These are phyloP conservation scores for Staphylotrichum longicolle DNA, from an alignment of 495 filamentous ascomycete species.

Conservation along the genomic window DNA sequence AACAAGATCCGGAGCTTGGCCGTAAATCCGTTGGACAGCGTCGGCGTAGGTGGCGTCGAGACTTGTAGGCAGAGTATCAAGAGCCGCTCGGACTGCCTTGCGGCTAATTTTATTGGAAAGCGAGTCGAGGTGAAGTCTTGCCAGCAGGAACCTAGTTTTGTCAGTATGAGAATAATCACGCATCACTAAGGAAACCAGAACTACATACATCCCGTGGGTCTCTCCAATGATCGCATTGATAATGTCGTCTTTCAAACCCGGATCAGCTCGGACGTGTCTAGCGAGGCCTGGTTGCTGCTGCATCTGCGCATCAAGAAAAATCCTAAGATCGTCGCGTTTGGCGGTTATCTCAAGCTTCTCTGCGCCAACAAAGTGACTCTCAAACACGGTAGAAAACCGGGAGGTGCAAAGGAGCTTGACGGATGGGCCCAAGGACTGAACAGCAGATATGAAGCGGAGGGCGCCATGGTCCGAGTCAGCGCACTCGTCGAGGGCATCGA, in stretches of 20 bases:
- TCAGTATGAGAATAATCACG: neutral
- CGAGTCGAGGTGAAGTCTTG: constrained; percentile 6
- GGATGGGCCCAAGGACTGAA: neutral
- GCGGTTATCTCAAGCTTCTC: constrained; percentile 9
- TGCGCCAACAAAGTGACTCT: neutral
- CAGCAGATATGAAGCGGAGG: constrained; percentile 2
- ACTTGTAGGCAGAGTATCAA: neutral
- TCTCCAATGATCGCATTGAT: neutral
- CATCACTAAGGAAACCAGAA: neutral
- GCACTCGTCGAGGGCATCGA: constrained; percentile 12
- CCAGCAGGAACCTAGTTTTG: constrained; percentile 2
- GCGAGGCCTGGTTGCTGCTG: neutral
- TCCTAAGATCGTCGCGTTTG: neutral
- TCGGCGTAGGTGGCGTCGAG: constrained; percentile 4
- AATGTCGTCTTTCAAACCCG: constrained; percentile 1
- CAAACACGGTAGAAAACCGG: neutral
- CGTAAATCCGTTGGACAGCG: neutral
- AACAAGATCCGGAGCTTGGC: constrained; percentile 9
- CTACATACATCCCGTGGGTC: constrained; percentile 5
- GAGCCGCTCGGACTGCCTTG: constrained; percentile 1
- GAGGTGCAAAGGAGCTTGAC: constrained; percentile 6
- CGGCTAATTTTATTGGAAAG: constrained; percentile 5
- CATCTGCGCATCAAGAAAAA: neutral
- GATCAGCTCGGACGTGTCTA: neutral
- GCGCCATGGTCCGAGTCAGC: neutral